phyloP scores from a whole-genome alignment of 805 yeast species.

The Saccharomycopsis sp. region DNA sequence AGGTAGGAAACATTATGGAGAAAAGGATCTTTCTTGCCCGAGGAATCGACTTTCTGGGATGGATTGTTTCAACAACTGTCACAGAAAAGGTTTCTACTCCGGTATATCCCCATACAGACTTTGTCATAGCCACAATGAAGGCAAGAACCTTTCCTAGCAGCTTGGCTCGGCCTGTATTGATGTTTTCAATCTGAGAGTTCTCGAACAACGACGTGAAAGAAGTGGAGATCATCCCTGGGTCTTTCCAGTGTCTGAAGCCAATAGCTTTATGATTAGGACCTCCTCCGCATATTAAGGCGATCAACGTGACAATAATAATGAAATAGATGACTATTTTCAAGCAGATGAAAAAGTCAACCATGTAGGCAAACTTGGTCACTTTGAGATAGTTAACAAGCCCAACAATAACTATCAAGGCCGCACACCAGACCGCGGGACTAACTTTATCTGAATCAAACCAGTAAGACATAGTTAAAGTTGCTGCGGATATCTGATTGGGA shows the following conservation, averaged over 20 bases:
- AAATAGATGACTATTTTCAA: conserved; percentile 12
- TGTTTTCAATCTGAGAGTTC: conserved; percentile 1
- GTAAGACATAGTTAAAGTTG: conserved; percentile 37
- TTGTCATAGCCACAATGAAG: conserved; percentile 52
- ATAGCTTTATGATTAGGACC: conserved; percentile 35
- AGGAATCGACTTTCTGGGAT: conserved; percentile 64
- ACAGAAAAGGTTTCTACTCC: conserved; percentile 69
- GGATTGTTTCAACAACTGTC: conserved; percentile 66
- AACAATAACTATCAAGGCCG: conserved; percentile 29
- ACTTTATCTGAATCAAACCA: conserved; percentile 32
- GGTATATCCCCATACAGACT: conserved; percentile 54
- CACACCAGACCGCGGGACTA: conserved; percentile 41
- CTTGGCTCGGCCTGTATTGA: not conserved
- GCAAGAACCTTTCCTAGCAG: conserved; percentile 51
- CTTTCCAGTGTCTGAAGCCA: conserved; percentile 48
- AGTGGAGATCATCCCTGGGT: conserved; percentile 33
- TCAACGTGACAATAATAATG: conserved; percentile 31
- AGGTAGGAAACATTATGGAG: conserved; percentile 47
- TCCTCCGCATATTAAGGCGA: conserved; percentile 35
- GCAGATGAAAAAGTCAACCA: conserved; percentile 14
- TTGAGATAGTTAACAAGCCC: conserved; percentile 15
- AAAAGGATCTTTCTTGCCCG: conserved; percentile 62
- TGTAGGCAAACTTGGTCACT: conserved; percentile 18
- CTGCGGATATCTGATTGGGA: conserved; percentile 32
- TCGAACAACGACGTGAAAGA: not conserved